These are phyloP conservation scores for Mycena filopes DNA, from an alignment of 768 basidiomycete genomes.

Conservation along the genomic window DNA sequence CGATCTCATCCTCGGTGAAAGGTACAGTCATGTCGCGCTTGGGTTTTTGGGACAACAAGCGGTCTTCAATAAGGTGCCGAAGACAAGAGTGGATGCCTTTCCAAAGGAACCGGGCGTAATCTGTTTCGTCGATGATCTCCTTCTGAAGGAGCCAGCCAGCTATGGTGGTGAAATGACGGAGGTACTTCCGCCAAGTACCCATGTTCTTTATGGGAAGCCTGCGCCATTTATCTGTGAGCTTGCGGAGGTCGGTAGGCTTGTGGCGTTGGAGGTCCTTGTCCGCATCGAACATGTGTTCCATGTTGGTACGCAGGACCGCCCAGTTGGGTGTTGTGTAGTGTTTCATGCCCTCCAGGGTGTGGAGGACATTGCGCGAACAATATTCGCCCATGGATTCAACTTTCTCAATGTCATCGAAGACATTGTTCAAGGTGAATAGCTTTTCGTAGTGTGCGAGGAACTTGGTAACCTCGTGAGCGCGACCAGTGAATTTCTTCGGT, in stretches of 20 bases:
- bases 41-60: neutral
- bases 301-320: neutral
- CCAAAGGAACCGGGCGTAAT: neutral
- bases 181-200: neutral
- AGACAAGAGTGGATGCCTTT: neutral
- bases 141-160: neutral
- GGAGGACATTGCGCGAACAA: neutral
- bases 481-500: constrained; percentile 5
- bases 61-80: too few species aligned
- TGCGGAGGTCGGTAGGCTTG: neutral
- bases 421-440: constrained; percentile 6
- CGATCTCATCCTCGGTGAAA: neutral
- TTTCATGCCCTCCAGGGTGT: constrained; percentile 10
- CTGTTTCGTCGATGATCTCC: neutral
- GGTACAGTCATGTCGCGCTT: constrained; percentile 3
- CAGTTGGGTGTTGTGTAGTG: neutral
- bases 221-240: constrained; percentile 14
- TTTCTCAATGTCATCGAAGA: neutral
- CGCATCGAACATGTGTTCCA: constrained; percentile 8
- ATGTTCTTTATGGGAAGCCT: constrained; percentile 2
- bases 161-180: neutral
- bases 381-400: constrained; percentile 11
- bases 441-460: constrained; percentile 3
- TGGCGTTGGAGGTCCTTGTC: constrained; percentile 8
- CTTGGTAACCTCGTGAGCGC: constrained; percentile 1